These are phyloP conservation scores for Malassezia cuniculi DNA, from an alignment of 1,284 basidiomycete genomes.

Conservation along the genomic window DNA sequence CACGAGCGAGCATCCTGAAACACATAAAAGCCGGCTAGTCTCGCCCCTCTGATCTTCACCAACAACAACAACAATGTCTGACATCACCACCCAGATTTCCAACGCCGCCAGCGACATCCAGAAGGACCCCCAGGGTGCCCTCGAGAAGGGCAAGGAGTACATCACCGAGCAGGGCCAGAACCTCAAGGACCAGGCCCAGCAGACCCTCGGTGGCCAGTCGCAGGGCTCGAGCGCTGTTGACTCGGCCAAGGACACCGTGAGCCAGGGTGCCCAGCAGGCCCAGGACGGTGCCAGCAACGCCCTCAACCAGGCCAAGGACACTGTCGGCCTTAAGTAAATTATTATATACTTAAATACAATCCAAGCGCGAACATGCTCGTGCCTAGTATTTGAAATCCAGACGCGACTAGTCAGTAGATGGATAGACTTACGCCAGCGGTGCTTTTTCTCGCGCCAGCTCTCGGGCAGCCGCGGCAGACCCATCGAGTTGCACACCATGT, in stretches of 20 bases:
- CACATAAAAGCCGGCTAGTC: background rate
- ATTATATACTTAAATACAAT: background rate
- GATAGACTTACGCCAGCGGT: too few relatives aligned
- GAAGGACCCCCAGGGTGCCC: slow-evolving; percentile 2
- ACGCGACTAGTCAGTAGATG: slow-evolving; percentile 47
- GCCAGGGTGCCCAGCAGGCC: slow-evolving; percentile 3
- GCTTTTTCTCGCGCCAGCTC: too few relatives aligned
- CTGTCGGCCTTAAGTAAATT: slow-evolving; percentile 8
- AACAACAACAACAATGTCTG: slow-evolving; percentile 2
- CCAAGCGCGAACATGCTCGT: slow-evolving; percentile 40
- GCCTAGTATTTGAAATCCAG: slow-evolving; percentile 46
- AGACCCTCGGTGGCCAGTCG: background rate
- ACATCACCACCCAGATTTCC: background rate
- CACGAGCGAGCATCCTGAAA: background rate
- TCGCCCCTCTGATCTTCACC: background rate
- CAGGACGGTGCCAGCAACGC: slow-evolving; percentile 4
- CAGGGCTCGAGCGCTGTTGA: slow-evolving; percentile 13
- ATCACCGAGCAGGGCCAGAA: slow-evolving; percentile 1
- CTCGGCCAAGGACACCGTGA: slow-evolving; percentile 1
- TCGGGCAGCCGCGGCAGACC: slow-evolving; percentile 53
- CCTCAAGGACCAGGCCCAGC: background rate
- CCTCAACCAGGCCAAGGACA: slow-evolving; percentile 8
- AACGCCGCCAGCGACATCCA: background rate
- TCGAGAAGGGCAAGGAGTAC: slow-evolving; percentile 8
- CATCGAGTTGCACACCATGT: slow-evolving; percentile 88